Base-by-base conservation (phyloP, 2,329 filamentous ascomycete genomes). In the Penicillium sp. region DNA sequence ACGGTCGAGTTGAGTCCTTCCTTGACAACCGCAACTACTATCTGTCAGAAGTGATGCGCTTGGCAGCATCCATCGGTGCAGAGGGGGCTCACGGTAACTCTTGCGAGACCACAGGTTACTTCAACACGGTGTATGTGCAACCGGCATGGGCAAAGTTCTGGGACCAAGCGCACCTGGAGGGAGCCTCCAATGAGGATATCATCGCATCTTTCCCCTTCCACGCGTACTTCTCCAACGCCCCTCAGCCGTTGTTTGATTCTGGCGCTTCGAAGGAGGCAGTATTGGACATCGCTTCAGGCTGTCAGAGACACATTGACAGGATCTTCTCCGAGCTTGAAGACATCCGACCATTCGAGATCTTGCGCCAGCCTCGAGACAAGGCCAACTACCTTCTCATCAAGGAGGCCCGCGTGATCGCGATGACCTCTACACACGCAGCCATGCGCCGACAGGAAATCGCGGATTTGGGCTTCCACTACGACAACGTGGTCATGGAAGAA, bases 401-500 rank as follows among this genome's bases (percentile, higher is more conserved):
- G 64, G 92, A 97, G 73, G 95, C 95, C n/a, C 87, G 94, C 31
- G 94, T 99, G 56, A 87, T 99, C 58, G 95, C 94, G 51, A 99
- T 99, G 95, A 99, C 94, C 16, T 95, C 92, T 4, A 99, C 95
- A 0, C 94, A 99, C 71, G 95, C 94, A 4, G 94, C 94, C 1
- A 99, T 99, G 81, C 85, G 91, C 55, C 81, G 92, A 56, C 85
- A 90, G 57, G 92, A 97, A 64, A 97, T 99, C 63, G 88, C 90
- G 0, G 81, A 83, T 14, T 81, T 97, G n/a, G 92, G 92, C 14
- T 99, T 99, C 74, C 90, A 90, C 62, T 99, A 99, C 65, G 92
- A 97, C 76, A 99, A 96, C 58, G 88, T 99, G 11, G 81, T 99
- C 47, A 96, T 99, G 89, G 94, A 99, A 76, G 94, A 99, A 79